A percentile compares a stretch with the other conserved stretches of the same genome.
These are phyloP conservation scores for thale cress (Arabidopsis thaliana) DNA, from an alignment of 345 rosid species.

Conservation along the genomic window DNA sequence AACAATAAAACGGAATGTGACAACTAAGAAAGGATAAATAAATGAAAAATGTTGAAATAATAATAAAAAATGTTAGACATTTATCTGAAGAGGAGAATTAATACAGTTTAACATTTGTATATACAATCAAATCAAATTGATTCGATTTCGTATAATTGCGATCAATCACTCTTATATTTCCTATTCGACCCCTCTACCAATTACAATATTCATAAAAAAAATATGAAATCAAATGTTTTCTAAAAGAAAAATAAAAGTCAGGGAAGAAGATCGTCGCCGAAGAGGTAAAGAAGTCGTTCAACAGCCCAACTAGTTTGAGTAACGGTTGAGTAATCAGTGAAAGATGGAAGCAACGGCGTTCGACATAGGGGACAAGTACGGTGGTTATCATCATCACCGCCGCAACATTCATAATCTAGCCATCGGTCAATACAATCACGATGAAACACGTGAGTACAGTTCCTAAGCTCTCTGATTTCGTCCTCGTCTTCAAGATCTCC, in stretches of 20 bases:
- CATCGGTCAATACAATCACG: slow-evolving; percentile 66
- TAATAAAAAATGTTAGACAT: background rate
- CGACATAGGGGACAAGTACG: slow-evolving; percentile 83
- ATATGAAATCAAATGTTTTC: background rate
- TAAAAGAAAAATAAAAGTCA: slow-evolving; percentile 6
- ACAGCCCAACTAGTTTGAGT: slow-evolving; percentile 90
- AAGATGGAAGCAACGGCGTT: slow-evolving; percentile 62
- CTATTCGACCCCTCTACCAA: background rate
- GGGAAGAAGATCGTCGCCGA: slow-evolving; percentile 74
- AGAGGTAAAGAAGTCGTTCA: slow-evolving; percentile 75
- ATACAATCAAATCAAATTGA: background rate
- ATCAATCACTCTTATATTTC: background rate
- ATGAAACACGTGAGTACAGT: slow-evolving; percentile 87
- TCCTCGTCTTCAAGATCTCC: slow-evolving; percentile 53
- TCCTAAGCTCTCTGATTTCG: slow-evolving; percentile 72
- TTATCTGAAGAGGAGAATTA: background rate
- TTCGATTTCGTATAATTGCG: background rate
- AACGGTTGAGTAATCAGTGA: slow-evolving; percentile 36
- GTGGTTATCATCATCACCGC: slow-evolving; percentile 55
- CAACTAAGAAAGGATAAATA: no score
- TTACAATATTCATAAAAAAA: slow-evolving; percentile 14
- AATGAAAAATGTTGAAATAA: no score
- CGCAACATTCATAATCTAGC: slow-evolving; percentile 43
- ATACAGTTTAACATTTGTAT: background rate
- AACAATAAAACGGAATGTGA: no score